These are phyloP conservation scores for Colletotrichum caudatum DNA, from an alignment of 2,329 filamentous ascomycete species.

Conservation along the genomic window DNA sequence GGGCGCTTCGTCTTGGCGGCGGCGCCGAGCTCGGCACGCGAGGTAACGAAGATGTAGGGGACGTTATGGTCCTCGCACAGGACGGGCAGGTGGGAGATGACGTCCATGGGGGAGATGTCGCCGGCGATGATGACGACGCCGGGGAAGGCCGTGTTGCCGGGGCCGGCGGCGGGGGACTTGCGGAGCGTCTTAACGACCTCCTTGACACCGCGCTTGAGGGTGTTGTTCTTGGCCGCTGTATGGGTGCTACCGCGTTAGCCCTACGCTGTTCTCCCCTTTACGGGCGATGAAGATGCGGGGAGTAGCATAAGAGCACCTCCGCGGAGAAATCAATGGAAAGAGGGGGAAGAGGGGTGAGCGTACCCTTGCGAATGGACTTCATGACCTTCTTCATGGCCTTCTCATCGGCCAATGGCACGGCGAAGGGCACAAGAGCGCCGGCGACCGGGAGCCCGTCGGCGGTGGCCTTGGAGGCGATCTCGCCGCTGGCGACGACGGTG, in stretches of 20 bases:
- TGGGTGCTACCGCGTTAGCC: slow-evolving; percentile 26
- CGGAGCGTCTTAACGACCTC: slow-evolving; percentile 98
- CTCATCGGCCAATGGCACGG: slow-evolving; percentile 82
- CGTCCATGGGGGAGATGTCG: slow-evolving; percentile 98
- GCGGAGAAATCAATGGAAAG: not conserved
- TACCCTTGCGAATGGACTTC: slow-evolving; percentile 69
- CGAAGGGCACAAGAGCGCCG: slow-evolving; percentile 83
- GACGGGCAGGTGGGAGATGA: slow-evolving; percentile 97
- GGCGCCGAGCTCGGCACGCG: slow-evolving; percentile 91
- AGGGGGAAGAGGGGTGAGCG: slow-evolving; percentile 43
- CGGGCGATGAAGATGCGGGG: no score
- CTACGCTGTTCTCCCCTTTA: slow-evolving; percentile 14
- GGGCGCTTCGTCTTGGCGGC: slow-evolving; percentile 96
- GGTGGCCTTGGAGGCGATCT: slow-evolving; percentile 52
- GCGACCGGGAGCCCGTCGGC: slow-evolving; percentile 55
- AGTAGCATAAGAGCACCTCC: not conserved
- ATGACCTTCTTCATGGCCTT: slow-evolving; percentile 76
- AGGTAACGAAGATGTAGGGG: slow-evolving; percentile 94
- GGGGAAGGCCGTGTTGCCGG: slow-evolving; percentile 72
- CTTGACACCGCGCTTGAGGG: slow-evolving; percentile 97
- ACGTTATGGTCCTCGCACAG: slow-evolving; percentile 98
- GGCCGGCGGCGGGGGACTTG: slow-evolving; percentile 82
- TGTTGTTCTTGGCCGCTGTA: slow-evolving; percentile 92
- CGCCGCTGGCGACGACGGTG: slow-evolving; percentile 55
- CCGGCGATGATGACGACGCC: slow-evolving; percentile 91